Base-by-base conservation (phyloP, 2,329 filamentous ascomycete species). In the Lecanoromycetidae sp. region DNA sequence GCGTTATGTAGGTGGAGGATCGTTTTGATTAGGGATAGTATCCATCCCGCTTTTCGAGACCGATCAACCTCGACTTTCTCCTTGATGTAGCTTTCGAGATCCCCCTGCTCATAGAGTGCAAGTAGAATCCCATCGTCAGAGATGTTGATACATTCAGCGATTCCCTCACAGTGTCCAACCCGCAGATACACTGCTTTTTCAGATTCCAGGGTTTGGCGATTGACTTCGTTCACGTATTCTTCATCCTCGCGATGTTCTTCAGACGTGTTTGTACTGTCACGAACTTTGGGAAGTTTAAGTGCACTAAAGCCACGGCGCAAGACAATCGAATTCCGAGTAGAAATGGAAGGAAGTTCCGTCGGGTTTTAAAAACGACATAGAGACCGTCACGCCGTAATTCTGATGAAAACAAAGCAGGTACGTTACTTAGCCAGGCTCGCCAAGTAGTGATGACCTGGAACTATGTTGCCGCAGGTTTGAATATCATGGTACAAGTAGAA, bases 81-180 rank as follows among this genome's bases (percentile, higher is more conserved):
- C 37, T 32, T n/a, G 17, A 47, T 29, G 20, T 47, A 47, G 17
- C 34, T 23, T 40, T 41, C 36, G 19, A 47, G 44, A 47, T 41
- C 23, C 6, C 36, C 44, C 23, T 29, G 6, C 15, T 32, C 22
- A 22, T 47, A 47, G 13, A 22, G 30, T 23, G 25, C 29, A 23
- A 40, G 15, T 15, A 47, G 44, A 33, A 47, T 47, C 7, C 44
- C 44, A 33, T 40, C 36, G 5, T 34, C n/a, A 6, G 44, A 47
- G 19, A 47, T 47, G 12, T 30, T 30, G 37, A 47, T 47, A 20
- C 37, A 47, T 41, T 41, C 36, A 22, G 44, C 44, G 7, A 47
- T 47, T 8, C 30, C 30, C 20, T 33, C 20, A 29, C 20, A 47
- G 25, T n/a, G 25, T 40, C 35, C 35, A 20, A 41, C 19, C 26